Percentiles rank a stretch among this genome's conserved stretches.
Conservation (phyloP, 768 basidiomycete species). For the Lentinula boryana region DNA sequence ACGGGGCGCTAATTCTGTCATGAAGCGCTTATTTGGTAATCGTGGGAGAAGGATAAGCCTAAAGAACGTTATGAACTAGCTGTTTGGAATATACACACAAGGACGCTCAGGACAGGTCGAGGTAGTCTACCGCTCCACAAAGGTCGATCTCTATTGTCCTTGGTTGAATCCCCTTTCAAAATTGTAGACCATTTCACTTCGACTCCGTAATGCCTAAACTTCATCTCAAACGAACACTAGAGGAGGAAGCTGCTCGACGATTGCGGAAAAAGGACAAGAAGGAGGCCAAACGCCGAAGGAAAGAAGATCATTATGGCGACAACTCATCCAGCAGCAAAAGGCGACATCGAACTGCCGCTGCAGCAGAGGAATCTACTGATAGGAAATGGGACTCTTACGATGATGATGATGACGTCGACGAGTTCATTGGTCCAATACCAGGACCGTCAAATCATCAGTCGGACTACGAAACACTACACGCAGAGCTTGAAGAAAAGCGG, state of each 20-base stretch:
- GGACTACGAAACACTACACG: constrained; percentile 43
- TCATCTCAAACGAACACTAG: constrained; percentile 57
- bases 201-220: constrained; percentile 28
- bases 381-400: constrained; percentile 43
- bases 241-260: constrained; percentile 46
- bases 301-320: constrained; percentile 10
- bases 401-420: constrained; percentile 31
- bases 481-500: constrained; percentile 54
- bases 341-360: constrained; percentile 16
- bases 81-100: no score
- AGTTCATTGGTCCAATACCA: constrained; percentile 6
- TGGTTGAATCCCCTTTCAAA: no score
- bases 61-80: no score
- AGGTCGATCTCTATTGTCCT: no score
- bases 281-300: constrained; percentile 24
- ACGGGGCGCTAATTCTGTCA: no score
- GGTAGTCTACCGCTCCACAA: no score
- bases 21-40: no score
- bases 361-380: constrained; percentile 1
- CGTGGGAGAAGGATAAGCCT: no score
- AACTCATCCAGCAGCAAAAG: constrained; percentile 17
- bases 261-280: constrained; percentile 32
- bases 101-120: no score
- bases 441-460: constrained; percentile 19
- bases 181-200: not conserved